phyloP scores from a whole-genome alignment of 495 filamentous ascomycete species.

The Aspergillus diversus region DNA sequence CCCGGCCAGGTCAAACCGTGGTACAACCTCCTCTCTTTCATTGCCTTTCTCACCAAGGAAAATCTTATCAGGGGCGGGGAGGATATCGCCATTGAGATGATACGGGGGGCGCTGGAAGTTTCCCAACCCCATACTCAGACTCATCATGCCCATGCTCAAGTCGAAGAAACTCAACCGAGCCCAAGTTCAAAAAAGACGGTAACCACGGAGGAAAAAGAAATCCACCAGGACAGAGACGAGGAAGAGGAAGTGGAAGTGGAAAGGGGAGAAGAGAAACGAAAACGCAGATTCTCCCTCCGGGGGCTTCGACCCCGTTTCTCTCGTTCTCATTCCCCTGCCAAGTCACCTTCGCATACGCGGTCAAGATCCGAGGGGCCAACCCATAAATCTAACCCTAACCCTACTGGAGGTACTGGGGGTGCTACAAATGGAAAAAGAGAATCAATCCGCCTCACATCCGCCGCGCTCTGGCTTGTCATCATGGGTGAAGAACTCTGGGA shows the following conservation, averaged over 20 bases:
- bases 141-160: background rate
- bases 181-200: background rate
- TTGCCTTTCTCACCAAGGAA: constrained; percentile 22
- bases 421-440: background rate
- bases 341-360: too few relatives aligned
- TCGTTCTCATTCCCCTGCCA: background rate
- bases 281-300: background rate
- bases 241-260: background rate
- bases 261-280: background rate
- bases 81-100: constrained; percentile 10
- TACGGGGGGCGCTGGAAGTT: constrained; percentile 12
- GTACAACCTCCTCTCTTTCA: constrained; percentile 18
- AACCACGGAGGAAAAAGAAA: background rate
- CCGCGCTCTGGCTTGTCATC: constrained; percentile 25
- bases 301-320: background rate
- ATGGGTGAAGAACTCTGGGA: constrained; percentile 34
- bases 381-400: background rate
- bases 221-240: background rate
- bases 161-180: too few relatives aligned
- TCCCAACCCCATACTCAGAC: background rate
- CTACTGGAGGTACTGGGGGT: background rate
- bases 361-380: background rate
- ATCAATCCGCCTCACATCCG: constrained; percentile 8
- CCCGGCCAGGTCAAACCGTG: constrained; percentile 2
- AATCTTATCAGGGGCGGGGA: constrained; percentile 15